Evolutionary conservation across 2,329 filamentous ascomycete genomes (phyloP).

Genomic region (Exophiala oligosperma): DNA sequence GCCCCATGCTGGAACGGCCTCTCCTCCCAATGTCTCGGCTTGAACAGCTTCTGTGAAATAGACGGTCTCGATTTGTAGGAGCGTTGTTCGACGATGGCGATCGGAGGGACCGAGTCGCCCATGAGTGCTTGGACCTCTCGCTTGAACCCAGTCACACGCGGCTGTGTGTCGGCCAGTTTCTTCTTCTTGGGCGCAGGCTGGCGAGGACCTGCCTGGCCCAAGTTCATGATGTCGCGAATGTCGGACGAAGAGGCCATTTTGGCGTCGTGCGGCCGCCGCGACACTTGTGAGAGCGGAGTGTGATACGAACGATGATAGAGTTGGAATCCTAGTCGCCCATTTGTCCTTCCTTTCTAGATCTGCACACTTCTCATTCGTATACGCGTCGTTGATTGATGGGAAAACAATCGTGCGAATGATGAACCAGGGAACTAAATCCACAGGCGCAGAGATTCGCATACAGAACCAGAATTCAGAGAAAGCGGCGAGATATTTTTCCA

Average conservation of each 20-base stretch:
- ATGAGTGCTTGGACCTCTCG: constrained; percentile 53
- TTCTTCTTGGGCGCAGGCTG: constrained; percentile 68
- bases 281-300: background rate
- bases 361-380: background rate
- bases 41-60: constrained; percentile 27
- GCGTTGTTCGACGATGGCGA: constrained; percentile 51
- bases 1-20: constrained; percentile 73
- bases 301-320: background rate
- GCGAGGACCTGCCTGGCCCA: constrained; percentile 62
- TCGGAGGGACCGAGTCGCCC: constrained; percentile 52
- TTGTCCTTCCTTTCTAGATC: background rate
- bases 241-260: constrained; percentile 70
- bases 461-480: background rate
- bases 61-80: constrained; percentile 47
- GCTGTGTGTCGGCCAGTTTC: constrained; percentile 61
- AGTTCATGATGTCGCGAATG: constrained; percentile 83
- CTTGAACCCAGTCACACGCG: constrained; percentile 45
- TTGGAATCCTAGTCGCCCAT: background rate
- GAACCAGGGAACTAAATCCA: too few species aligned
- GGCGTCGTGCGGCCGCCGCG: background rate
- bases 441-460: too few species aligned
- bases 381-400: background rate
- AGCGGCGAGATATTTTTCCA: background rate
- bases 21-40: constrained; percentile 30
- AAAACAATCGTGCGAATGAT: background rate